A percentile compares a stretch with the other conserved stretches of the same genome.
These are phyloP conservation scores for Sphagnurus paluster DNA, from an alignment of 1,284 basidiomycete genomes.

Conservation along the genomic window DNA sequence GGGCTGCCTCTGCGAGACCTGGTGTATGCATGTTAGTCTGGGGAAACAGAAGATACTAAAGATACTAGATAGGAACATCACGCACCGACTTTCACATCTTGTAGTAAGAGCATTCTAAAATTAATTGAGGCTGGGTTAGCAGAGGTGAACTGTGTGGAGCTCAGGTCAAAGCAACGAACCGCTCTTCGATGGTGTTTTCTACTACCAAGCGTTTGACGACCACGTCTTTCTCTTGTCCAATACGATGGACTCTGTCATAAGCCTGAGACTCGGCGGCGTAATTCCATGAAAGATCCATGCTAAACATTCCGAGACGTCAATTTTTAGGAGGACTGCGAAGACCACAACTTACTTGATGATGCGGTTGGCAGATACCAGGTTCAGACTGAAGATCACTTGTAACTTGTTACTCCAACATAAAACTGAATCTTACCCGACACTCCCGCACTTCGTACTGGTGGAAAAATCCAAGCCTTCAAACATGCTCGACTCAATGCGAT, in stretches of 20 bases:
- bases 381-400: slow-evolving; percentile 36
- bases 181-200: slow-evolving; percentile 67
- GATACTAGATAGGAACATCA: slow-evolving; percentile 2
- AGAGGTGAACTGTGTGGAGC: neutral
- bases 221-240: slow-evolving; percentile 70
- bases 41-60: too few relatives aligned
- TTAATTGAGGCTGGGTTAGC: neutral
- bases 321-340: neutral
- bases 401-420: neutral
- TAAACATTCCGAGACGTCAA: slow-evolving; percentile 23
- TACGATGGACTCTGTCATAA: slow-evolving; percentile 65
- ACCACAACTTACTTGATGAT: slow-evolving; percentile 56
- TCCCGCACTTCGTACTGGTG: slow-evolving; percentile 61
- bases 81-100: slow-evolving; percentile 62
- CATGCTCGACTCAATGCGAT: neutral
- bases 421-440: slow-evolving; percentile 48
- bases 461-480: slow-evolving; percentile 1
- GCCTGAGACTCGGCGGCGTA: slow-evolving; percentile 68
- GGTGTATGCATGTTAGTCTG: neutral
- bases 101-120: slow-evolving; percentile 58
- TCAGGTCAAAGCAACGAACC: slow-evolving; percentile 36
- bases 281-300: slow-evolving; percentile 74
- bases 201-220: slow-evolving; percentile 68
- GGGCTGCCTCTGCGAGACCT: slow-evolving; percentile 64
- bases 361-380: slow-evolving; percentile 65